These are phyloP conservation scores for Ogataea nakhonphanomensis DNA, from an alignment of 805 yeast species.

Conservation along the genomic window DNA sequence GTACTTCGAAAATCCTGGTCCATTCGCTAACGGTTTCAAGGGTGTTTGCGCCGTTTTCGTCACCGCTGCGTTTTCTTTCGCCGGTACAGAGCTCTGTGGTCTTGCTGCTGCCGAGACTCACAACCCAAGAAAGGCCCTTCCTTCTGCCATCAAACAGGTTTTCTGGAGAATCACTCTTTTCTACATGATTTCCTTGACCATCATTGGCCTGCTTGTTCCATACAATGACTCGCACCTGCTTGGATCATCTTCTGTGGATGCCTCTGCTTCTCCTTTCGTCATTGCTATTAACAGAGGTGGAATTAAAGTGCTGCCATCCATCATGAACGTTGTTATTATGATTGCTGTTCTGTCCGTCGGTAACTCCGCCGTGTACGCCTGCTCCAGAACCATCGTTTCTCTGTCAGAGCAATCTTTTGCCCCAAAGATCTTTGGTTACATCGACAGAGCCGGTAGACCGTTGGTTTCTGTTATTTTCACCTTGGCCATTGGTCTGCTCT, in stretches of 20 bases:
- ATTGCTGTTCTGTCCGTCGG: constrained; percentile 74
- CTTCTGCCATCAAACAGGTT: constrained; percentile 62
- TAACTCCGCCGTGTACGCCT: constrained; percentile 70
- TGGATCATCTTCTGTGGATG: constrained; percentile 45
- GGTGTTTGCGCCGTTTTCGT: constrained; percentile 64
- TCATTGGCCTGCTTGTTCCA: constrained; percentile 62
- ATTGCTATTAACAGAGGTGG: constrained; percentile 64
- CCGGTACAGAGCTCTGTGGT: constrained; percentile 65
- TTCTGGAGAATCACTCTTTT: constrained; percentile 61
- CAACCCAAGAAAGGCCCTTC: constrained; percentile 58
- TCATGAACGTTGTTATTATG: constrained; percentile 72
- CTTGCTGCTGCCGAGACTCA: constrained; percentile 65
- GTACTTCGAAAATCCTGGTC: constrained; percentile 61
- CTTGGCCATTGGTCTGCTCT: constrained; percentile 52
- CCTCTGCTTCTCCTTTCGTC: constrained; percentile 72
- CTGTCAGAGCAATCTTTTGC: constrained; percentile 69
- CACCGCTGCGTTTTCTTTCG: constrained; percentile 60
- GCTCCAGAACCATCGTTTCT: constrained; percentile 66
- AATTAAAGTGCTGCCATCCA: constrained; percentile 62
- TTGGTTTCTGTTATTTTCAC: constrained; percentile 58
- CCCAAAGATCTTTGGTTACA: constrained; percentile 59
- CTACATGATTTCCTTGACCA: constrained; percentile 49
- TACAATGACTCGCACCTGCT: constrained; percentile 45
- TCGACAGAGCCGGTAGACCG: constrained; percentile 79
- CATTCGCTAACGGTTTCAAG: constrained; percentile 51